Evolutionary conservation across 805 yeast species (phyloP).

Genomic region (Cyberlindnera xylosilytica): DNA sequence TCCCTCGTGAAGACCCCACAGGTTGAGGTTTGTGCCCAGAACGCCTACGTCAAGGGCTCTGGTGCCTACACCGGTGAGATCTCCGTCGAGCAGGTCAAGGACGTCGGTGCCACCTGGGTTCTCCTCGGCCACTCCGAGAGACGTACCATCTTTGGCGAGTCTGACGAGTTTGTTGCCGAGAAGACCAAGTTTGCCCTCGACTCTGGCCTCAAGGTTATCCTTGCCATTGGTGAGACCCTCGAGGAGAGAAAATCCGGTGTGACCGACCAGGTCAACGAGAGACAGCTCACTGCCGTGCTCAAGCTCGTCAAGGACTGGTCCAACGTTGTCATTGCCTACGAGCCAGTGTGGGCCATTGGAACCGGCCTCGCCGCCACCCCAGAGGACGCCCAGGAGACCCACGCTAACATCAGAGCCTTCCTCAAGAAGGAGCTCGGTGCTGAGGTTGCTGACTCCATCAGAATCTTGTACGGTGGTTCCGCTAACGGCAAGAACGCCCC

Average conservation of each 20-base stretch:
- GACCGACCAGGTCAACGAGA: slow-evolving; percentile 82
- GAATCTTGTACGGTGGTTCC: slow-evolving; percentile 98
- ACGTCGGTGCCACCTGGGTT: slow-evolving; percentile 91
- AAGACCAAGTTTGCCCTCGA: slow-evolving; percentile 94
- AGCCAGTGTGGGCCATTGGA: slow-evolving; percentile 99
- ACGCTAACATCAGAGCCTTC: slow-evolving; percentile 81
- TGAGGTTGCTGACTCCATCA: slow-evolving; percentile 69
- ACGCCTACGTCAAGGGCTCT: slow-evolving; percentile 78
- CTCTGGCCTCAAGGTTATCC: slow-evolving; percentile 83
- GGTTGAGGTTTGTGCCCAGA: slow-evolving; percentile 87
- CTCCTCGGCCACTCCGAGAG: slow-evolving; percentile 98
- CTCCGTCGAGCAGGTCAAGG: slow-evolving; percentile 84
- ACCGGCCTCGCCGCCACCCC: slow-evolving; percentile 99
- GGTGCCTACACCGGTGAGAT: slow-evolving; percentile 99
- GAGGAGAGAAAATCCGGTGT: slow-evolving; percentile 90
- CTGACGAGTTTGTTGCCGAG: slow-evolving; percentile 87
- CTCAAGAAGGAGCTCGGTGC: slow-evolving; percentile 74
- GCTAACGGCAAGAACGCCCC: slow-evolving; percentile 92
- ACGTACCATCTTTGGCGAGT: slow-evolving; percentile 88
- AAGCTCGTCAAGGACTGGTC: slow-evolving; percentile 85
- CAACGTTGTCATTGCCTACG: slow-evolving; percentile 92
- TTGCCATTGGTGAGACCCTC: slow-evolving; percentile 96
- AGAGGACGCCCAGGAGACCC: slow-evolving; percentile 95
- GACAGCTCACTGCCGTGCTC: slow-evolving; percentile 87
- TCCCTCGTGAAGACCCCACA: slow-evolving; percentile 63